Conservation (phyloP, 169 alveolate genomes). For the Cryptosporidium meleagridis region DNA sequence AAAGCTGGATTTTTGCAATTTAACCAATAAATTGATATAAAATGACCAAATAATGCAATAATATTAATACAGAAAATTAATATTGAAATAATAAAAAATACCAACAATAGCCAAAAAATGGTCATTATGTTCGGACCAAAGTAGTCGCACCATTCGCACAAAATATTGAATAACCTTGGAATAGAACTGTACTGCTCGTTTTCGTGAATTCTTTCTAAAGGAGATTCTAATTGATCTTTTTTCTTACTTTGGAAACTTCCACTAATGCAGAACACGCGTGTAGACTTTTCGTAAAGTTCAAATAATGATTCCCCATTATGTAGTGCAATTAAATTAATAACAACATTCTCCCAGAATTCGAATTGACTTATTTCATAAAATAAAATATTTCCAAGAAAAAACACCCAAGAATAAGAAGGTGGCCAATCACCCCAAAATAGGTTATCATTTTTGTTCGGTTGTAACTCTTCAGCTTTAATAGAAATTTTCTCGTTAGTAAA, state of each 20-base stretch:
- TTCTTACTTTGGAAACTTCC: background rate
- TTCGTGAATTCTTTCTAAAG: conserved; percentile 22
- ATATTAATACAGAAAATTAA: conserved; percentile 16
- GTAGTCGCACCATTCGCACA: conserved; percentile 72
- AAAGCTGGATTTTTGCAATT: background rate
- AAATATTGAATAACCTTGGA: conserved; percentile 55
- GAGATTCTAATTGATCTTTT: conserved; percentile 4
- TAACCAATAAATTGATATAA: background rate
- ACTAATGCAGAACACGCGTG: background rate
- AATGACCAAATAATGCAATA: background rate
- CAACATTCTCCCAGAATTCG: conserved; percentile 40
- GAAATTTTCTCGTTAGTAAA: conserved; percentile 61
- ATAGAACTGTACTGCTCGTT: conserved; percentile 43
- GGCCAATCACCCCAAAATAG: conserved; percentile 75
- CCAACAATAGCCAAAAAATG: conserved; percentile 43
- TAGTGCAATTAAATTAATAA: conserved; percentile 27
- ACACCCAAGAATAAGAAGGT: conserved; percentile 70
- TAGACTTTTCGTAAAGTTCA: conserved; percentile 57
- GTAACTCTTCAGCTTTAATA: conserved; percentile 51
- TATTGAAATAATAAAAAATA: conserved; percentile 13
- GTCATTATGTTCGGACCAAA: conserved; percentile 69
- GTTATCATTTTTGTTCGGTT: conserved; percentile 53
- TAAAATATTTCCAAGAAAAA: conserved; percentile 59
- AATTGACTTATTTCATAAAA: conserved; percentile 25
- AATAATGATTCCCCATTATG: conserved; percentile 73